A percentile compares a stretch with the other conserved stretches of the same genome.
Evolutionary conservation across 2,329 filamentous ascomycete species (phyloP).

Genomic region (Hypoxylon sp.): DNA sequence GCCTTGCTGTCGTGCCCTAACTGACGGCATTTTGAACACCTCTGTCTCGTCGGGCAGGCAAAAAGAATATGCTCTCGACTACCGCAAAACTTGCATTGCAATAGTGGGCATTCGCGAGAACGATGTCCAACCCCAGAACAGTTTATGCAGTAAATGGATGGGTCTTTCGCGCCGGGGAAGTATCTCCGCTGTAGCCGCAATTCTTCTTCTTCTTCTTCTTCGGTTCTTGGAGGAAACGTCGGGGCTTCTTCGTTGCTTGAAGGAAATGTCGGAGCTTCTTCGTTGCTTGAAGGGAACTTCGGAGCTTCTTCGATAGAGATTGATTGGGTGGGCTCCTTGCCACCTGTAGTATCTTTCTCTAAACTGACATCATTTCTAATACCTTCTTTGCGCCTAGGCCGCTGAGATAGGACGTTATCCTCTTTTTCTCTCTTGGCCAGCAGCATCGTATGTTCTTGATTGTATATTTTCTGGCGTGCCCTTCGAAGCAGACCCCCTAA

Average conservation of each 20-base stretch:
- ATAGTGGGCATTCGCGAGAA: slow-evolving; percentile 61
- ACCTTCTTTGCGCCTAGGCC: neutral
- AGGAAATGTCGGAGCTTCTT: neutral
- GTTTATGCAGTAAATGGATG: slow-evolving; percentile 64
- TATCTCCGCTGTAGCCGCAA: slow-evolving; percentile 62
- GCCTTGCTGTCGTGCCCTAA: slow-evolving; percentile 68
- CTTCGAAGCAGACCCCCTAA: slow-evolving; percentile 41
- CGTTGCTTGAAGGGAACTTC: neutral
- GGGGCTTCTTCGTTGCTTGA: too few species aligned
- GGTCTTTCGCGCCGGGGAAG: slow-evolving; percentile 65
- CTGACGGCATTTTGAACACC: slow-evolving; percentile 74
- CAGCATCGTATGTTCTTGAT: slow-evolving; percentile 2
- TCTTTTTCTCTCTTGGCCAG: slow-evolving; percentile 42
- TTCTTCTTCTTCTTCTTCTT: slow-evolving; percentile 53
- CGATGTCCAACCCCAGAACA: slow-evolving; percentile 67
- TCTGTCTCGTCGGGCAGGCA: slow-evolving; percentile 65
- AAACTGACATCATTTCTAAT: slow-evolving; percentile 26
- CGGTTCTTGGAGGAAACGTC: too few species aligned
- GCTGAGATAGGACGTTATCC: slow-evolving; percentile 55
- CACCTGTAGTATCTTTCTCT: neutral
- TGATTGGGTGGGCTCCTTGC: neutral
- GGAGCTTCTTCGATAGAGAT: neutral
- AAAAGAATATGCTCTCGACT: slow-evolving; percentile 63
- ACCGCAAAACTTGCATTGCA: slow-evolving; percentile 65
- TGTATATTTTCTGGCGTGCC: slow-evolving; percentile 18